Percentiles rank a stretch among this genome's conserved stretches.
phyloP scores from a whole-genome alignment of 2,329 filamentous ascomycete genomes.

The Lithohypha guttulata region DNA sequence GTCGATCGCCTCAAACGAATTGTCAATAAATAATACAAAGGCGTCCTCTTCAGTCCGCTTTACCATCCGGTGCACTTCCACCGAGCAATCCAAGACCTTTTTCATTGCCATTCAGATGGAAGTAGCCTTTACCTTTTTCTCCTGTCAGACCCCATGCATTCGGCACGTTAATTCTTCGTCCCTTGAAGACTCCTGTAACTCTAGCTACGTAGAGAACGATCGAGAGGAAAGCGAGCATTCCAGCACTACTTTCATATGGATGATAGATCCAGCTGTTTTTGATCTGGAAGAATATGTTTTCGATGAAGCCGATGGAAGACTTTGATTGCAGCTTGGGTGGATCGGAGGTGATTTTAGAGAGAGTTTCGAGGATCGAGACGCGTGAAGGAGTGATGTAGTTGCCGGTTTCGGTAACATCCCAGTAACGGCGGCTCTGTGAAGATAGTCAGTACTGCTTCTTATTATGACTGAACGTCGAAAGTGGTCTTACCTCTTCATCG shows the following conservation, averaged over 20 bases:
- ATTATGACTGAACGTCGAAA: constrained; percentile 11
- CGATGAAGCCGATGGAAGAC: constrained; percentile 38
- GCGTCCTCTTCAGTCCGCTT: constrained; percentile 7
- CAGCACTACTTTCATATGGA: constrained; percentile 22
- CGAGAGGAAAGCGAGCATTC: neutral
- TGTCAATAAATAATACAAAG: too few relatives aligned
- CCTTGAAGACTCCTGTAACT: neutral
- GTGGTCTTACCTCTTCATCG: constrained; percentile 74
- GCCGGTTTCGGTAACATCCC: constrained; percentile 82
- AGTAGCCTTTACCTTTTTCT: constrained; percentile 4
- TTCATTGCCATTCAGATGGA: constrained; percentile 5
- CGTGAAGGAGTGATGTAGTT: constrained; percentile 82
- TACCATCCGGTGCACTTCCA: constrained; percentile 1
- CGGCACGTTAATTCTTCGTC: constrained; percentile 2
- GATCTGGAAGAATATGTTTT: constrained; percentile 37
- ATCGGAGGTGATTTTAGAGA: constrained; percentile 40
- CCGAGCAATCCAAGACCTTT: constrained; percentile 8
- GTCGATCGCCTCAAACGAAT: too few relatives aligned
- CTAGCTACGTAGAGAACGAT: neutral
- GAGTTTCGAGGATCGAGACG: constrained; percentile 80
- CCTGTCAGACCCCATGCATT: neutral
- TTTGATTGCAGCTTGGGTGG: constrained; percentile 40
- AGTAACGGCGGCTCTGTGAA: constrained; percentile 74
- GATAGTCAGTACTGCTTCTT: constrained; percentile 28
- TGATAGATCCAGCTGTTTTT: constrained; percentile 34